Base-by-base conservation (phyloP, 805 yeast species). In the Cyberlindnera lachancei region DNA sequence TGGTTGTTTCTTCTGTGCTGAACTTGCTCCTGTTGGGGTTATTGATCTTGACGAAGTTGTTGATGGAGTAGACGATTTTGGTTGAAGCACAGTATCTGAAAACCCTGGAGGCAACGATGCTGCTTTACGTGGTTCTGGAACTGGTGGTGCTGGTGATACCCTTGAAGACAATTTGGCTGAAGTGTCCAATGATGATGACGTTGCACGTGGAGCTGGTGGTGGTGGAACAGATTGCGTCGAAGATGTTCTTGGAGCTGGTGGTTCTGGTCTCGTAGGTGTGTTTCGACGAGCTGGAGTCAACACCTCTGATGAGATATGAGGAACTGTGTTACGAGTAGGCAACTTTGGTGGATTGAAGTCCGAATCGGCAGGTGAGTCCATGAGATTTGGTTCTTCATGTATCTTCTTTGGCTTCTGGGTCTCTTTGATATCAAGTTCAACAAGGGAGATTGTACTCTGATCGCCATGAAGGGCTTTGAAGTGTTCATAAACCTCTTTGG, bases 401-500 rank as follows among this genome's bases (percentile, higher is more conserved):
- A 18, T 14, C 23, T 18, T 14, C 15, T 14, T 21, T 11, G 9
- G 13, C 15, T 8, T 12, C 13, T 10, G 10, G 6, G 28, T 7
- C 12, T 18, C 22, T 20, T 18, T 13, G 15, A 13, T 19, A 10
- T 35, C 35, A 7, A 46, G 27, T 17, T 45, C 47, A 24, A 50
- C 37, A n/a, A 49, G 30, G 9, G 54, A 37, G 4, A 48, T 30
- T 3, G 41, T 32, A 22, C 43, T 46, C 12, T 52, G 59, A 18
- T 53, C 50, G 15, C 17, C 32, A 34, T 61, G 59, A 4, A 45
- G 37, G 2, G 44, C 50, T 31, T 78, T 73, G 40, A 73, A 75
- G 30, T 64, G 69, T 23, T 70, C 68, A 47, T 83, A 80, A 23
- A 90, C 57, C 32, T 75, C 68, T 25, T 68, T 64, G 13, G 75